A percentile compares a stretch with the other conserved stretches of the same genome.
These are phyloP conservation scores for Zygosaccharomyces pseudobailii DNA, from an alignment of 1,139 yeast genomes.

Conservation along the genomic window DNA sequence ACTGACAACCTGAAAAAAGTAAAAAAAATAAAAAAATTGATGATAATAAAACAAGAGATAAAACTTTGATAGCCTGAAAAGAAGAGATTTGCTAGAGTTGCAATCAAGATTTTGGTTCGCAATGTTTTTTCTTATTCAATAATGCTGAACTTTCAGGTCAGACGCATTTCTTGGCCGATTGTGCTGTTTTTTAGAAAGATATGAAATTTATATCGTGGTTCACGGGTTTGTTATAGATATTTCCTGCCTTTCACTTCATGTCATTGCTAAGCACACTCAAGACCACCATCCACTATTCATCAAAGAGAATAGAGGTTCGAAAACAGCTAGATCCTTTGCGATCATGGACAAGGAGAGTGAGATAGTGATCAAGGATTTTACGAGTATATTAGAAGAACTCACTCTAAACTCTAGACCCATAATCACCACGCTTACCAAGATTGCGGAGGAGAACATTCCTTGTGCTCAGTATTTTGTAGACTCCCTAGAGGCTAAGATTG, in stretches of 20 bases:
- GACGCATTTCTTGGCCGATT: not conserved
- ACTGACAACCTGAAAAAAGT: not conserved
- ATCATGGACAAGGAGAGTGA: slow-evolving; percentile 26
- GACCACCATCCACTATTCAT: not conserved
- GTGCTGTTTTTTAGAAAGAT: too few species aligned
- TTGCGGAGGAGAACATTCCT: slow-evolving; percentile 78
- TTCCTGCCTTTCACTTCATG: not conserved
- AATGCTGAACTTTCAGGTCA: not conserved
- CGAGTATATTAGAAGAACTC: slow-evolving; percentile 51
- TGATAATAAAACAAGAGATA: not conserved
- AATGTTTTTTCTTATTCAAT: not conserved
- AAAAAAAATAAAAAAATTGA: not conserved
- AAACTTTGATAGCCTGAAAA: not conserved
- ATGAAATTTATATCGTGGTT: not conserved
- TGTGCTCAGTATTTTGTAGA: slow-evolving; percentile 74
- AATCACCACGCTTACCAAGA: slow-evolving; percentile 75
- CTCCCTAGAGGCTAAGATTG: slow-evolving; percentile 63
- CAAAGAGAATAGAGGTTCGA: not conserved
- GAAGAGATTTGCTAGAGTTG: not conserved
- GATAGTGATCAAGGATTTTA: slow-evolving; percentile 27
- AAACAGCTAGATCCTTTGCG: not conserved
- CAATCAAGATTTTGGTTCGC: not conserved
- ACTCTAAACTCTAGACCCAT: slow-evolving; percentile 89
- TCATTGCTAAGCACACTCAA: not conserved
- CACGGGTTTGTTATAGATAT: not conserved